Base-by-base conservation (phyloP, 805 yeast species). In the Candida easanensis region DNA sequence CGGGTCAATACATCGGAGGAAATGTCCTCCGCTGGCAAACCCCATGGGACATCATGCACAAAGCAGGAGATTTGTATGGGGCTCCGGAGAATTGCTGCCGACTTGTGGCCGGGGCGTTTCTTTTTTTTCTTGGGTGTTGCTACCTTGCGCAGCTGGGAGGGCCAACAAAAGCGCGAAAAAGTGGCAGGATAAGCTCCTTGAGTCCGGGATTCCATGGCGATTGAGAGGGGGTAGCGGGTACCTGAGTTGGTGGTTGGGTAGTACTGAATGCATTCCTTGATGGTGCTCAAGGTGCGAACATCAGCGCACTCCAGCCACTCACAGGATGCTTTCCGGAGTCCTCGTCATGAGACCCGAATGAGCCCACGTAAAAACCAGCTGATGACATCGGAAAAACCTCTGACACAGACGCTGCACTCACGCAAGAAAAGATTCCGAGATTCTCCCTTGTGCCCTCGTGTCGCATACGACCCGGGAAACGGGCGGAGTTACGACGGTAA, bases 401-500 rank as follows among this genome's bases (percentile, higher is more conserved):
- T 38, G 41, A 33, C 41, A 38, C 41, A 38, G 36, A 36, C 26
- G 26, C 25, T 25, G 31, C 38, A 22, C 10, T 6, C 38, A 22
- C 27, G 36, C 28, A 11, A n/a, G 27, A 23, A 23, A 23, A 23
- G 13, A 23, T n/a, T n/a, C n/a, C n/a, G n/a, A n/a, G n/a, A n/a
- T n/a, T n/a, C n/a, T n/a, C n/a, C n/a, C n/a, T n/a, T n/a, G n/a
- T n/a, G n/a, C n/a, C n/a, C n/a, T n/a, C n/a, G n/a, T n/a, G n/a
- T n/a, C n/a, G n/a, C n/a, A n/a, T n/a, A n/a, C n/a, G n/a, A n/a
- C n/a, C n/a, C n/a, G n/a, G n/a, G n/a, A n/a, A n/a, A n/a, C n/a
- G n/a, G n/a, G n/a, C n/a, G n/a, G n/a, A n/a, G n/a, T n/a, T n/a
- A n/a, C n/a, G n/a, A n/a, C n/a, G n/a, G n/a, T n/a, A n/a, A n/a